These are phyloP conservation scores for Zea luxurians DNA, from an alignment of 176 grass and related monocot species.

Conservation along the genomic window DNA sequence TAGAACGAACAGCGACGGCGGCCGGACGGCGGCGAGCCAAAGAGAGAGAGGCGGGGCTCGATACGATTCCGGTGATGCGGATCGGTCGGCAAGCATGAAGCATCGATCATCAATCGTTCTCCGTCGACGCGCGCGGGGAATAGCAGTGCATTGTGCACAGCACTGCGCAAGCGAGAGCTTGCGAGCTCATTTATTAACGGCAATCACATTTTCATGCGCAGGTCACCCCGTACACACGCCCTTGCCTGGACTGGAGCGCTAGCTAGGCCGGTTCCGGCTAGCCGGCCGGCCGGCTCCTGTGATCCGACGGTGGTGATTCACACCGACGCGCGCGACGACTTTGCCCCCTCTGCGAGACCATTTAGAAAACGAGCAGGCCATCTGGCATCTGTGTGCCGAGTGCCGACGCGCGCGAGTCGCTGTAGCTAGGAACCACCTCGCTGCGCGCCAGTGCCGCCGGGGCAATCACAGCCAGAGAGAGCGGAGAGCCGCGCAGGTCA, in stretches of 20 bases:
- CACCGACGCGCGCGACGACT: background rate
- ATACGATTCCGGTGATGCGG: background rate
- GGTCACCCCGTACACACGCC: constrained; percentile 37
- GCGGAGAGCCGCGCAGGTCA: background rate
- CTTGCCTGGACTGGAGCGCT: background rate
- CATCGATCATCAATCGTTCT: constrained; percentile 32
- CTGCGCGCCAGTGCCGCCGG: constrained; percentile 1
- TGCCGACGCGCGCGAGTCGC: background rate
- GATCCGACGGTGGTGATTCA: no score
- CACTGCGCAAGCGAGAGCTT: no score
- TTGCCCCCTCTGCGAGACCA: background rate
- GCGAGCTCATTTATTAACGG: constrained; percentile 54
- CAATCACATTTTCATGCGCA: no score
- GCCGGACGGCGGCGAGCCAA: no score
- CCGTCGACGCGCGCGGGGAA: background rate
- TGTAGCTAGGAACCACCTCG: background rate
- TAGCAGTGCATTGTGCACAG: no score
- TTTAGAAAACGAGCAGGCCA: no score
- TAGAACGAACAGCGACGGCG: background rate
- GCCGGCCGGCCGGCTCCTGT: background rate
- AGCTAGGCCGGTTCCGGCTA: background rate
- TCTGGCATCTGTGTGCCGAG: no score
- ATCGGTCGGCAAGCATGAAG: constrained; percentile 21
- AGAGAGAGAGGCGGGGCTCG: background rate
- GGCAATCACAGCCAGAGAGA: background rate